Conservation (phyloP, 768 basidiomycete genomes). For the Boletus speciosus region DNA sequence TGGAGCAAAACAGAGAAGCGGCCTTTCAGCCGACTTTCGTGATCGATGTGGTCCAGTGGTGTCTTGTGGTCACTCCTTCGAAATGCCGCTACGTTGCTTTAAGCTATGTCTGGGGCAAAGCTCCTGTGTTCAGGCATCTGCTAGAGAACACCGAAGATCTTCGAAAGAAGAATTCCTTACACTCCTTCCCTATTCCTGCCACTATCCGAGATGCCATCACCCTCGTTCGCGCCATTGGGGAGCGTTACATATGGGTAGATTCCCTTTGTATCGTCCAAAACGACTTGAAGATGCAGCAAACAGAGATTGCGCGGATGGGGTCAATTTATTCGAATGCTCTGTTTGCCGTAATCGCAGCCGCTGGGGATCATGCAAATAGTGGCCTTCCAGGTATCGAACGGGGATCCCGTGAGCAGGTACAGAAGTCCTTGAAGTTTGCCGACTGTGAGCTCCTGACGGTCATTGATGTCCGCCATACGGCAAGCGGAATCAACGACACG, state of each 20-base stretch:
- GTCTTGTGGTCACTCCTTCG: constrained; percentile 16
- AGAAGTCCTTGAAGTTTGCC: constrained; percentile 9
- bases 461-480: constrained; percentile 1
- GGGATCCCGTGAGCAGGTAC: constrained; percentile 1
- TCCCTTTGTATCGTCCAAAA: constrained; percentile 14
- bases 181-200: too few relatives aligned
- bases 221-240: too few relatives aligned
- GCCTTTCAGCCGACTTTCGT: constrained; percentile 9
- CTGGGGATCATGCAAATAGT: constrained; percentile 6
- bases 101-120: constrained; percentile 23
- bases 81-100: constrained; percentile 23
- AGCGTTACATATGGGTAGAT: too few relatives aligned
- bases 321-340: constrained; percentile 16
- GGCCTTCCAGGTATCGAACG: constrained; percentile 10
- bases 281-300: constrained; percentile 11
- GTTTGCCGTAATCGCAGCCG: constrained; percentile 20
- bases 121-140: constrained; percentile 10
- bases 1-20: not conserved
- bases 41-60: constrained; percentile 13
- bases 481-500: constrained; percentile 1
- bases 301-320: constrained; percentile 22
- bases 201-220: too few relatives aligned
- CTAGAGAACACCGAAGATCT: constrained; percentile 1
- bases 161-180: not conserved
- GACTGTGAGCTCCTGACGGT: constrained; percentile 11